Evolutionary conservation across 2,329 filamentous ascomycete genomes (phyloP).

Genomic region (Neonectria sp.): DNA sequence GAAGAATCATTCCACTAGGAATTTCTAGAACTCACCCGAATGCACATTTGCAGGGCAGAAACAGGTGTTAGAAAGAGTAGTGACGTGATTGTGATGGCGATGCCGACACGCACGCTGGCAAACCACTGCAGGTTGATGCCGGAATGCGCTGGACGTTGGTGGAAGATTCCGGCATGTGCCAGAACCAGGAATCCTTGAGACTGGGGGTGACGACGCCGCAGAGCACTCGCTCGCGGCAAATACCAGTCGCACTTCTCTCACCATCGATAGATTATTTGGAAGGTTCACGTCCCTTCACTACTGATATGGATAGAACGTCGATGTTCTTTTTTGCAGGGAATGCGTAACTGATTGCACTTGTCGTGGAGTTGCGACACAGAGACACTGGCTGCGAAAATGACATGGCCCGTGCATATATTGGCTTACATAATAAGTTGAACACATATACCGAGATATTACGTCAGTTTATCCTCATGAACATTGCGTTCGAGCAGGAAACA

Average conservation of each 20-base stretch:
- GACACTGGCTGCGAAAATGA: background rate
- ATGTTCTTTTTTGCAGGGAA: background rate
- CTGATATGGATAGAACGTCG: background rate
- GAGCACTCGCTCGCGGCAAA: background rate
- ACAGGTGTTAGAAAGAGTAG: constrained; percentile 26
- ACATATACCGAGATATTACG: background rate
- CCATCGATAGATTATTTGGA: no score
- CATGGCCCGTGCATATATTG: background rate
- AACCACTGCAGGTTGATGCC: constrained; percentile 34
- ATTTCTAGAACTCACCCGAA: constrained; percentile 46
- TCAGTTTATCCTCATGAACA: background rate
- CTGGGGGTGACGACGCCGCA: background rate
- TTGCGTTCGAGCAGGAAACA: background rate
- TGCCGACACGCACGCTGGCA: constrained; percentile 29
- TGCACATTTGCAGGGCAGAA: constrained; percentile 20
- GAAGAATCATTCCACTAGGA: constrained; percentile 34
- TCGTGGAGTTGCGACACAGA: background rate
- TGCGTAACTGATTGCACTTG: background rate
- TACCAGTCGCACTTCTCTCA: no score
- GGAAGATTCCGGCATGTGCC: constrained; percentile 32
- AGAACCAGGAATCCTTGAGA: background rate
- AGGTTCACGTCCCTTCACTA: background rate
- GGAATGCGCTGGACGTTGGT: constrained; percentile 39
- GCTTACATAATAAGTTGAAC: background rate
- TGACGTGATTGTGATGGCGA: constrained; percentile 22